Base-by-base conservation (phyloP, 768 basidiomycete genomes). In the Suillus lakei region DNA sequence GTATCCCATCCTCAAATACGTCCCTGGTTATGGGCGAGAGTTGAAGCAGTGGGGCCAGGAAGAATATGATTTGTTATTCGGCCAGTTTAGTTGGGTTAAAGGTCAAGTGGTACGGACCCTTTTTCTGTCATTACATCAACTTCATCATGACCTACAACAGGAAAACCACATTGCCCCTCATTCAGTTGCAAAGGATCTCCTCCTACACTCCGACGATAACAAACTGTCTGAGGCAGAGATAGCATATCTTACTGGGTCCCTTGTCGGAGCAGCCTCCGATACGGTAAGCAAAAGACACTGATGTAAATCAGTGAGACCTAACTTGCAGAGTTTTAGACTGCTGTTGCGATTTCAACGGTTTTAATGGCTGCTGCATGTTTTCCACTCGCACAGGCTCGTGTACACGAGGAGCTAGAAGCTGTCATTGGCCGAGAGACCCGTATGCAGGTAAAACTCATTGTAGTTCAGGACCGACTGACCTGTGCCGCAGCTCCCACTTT, bases 251-350 rank as follows among this genome's bases (percentile, higher is more conserved):
- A 83, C 84, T 2, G 88, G 88, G 1, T 83, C 84, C 10, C 84
- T 90, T 75, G 86, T 88, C 51, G 88, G 87, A 26, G 88, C 88
- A 23, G 87, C 88, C 0, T 83, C 85, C 1, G 88, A 88, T 64
- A 88, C 88, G 5, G 79, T 77, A 53, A 44, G 74, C 65, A 28
- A 56, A 39, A 53, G 3, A 28, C 5, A 30, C 3, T 1, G 18
- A 30, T 28, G 5, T 12, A 7, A 2, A 28, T 7, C 1, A 39
- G 10, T 2, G 5, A 0, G 4, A 13, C 18, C 39, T 21, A 41
- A 59, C 38, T 21, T 41, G 16, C 16, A 9, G 5, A 41, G 28
- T 28, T 28, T 10, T 30, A 76, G 75, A 73, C 72, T 2, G 74
- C 72, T 38, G 73, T 72, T 13, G 74, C 66, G 1, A 76, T 74